Conservation (phyloP, 805 yeast genomes). For the Jamesozyma gamospora region DNA sequence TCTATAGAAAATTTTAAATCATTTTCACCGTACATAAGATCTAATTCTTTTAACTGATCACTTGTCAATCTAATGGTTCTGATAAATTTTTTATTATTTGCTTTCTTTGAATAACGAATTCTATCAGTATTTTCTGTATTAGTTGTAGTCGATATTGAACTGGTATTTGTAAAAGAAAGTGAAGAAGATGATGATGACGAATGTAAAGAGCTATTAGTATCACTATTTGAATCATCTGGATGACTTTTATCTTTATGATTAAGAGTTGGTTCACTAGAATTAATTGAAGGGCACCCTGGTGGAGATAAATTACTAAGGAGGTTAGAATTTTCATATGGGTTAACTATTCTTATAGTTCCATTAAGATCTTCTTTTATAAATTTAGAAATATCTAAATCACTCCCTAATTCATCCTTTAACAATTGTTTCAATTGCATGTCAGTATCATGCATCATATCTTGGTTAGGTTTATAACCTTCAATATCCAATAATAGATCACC, state of each 20-base stretch:
- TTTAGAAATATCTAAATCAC: constrained; percentile 36
- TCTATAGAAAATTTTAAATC: constrained; percentile 69
- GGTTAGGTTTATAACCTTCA: constrained; percentile 90
- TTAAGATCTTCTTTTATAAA: constrained; percentile 49
- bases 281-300: constrained; percentile 16
- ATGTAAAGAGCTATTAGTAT: neutral
- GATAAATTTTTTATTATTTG: constrained; percentile 38
- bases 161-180: neutral
- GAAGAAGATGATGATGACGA: neutral
- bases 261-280: constrained; percentile 11
- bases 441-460: constrained; percentile 62
- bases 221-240: neutral
- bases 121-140: neutral
- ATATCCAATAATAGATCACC: constrained; percentile 88
- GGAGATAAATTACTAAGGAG: constrained; percentile 8
- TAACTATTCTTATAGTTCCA: constrained; percentile 55
- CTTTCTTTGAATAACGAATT: constrained; percentile 1
- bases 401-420: constrained; percentile 65
- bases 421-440: constrained; percentile 68
- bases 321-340: constrained; percentile 21
- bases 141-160: no score
- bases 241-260: neutral
- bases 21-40: constrained; percentile 71
- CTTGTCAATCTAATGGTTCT: constrained; percentile 86
- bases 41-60: constrained; percentile 70